Conservation (phyloP, 192 early-diverging fungal genomes). For the Chytriomyces sp. region DNA sequence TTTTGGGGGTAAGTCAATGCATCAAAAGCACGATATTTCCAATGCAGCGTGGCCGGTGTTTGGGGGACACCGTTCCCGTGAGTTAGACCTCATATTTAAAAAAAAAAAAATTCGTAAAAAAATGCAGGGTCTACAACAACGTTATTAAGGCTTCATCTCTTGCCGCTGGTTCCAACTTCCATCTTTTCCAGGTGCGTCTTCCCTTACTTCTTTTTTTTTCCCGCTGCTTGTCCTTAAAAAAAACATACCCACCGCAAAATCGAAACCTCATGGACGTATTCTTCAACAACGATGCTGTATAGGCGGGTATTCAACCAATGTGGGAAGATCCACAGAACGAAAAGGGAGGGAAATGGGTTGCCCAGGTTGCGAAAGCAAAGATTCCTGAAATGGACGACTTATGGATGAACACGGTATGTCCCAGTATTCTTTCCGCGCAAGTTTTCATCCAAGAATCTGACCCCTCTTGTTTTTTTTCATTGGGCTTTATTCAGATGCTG, state of each 20-base stretch:
- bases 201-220: no score
- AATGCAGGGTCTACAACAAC: conserved; percentile 80
- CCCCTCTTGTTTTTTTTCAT: no score
- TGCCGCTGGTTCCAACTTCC: conserved; percentile 84
- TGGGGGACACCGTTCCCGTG: no score
- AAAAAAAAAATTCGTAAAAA: neutral
- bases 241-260: no score
- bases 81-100: no score
- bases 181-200: conserved; percentile 67
- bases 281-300: no score
- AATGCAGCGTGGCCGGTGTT: no score
- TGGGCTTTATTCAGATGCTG: neutral
- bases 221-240: no score
- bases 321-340: conserved; percentile 94
- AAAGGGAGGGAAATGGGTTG: conserved; percentile 89
- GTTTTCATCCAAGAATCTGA: no score
- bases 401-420: conserved; percentile 80
- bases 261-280: no score
- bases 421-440: no score
- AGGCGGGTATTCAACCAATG: conserved; percentile 81
- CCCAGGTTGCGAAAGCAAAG: conserved; percentile 67
- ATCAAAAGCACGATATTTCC: no score
- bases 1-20: conserved; percentile 83
- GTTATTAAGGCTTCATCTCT: conserved; percentile 76
- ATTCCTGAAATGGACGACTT: conserved; percentile 77